Base-by-base conservation (phyloP, 108 stramenopile genomes). In the Cyclostephanos invisitatus region DNA sequence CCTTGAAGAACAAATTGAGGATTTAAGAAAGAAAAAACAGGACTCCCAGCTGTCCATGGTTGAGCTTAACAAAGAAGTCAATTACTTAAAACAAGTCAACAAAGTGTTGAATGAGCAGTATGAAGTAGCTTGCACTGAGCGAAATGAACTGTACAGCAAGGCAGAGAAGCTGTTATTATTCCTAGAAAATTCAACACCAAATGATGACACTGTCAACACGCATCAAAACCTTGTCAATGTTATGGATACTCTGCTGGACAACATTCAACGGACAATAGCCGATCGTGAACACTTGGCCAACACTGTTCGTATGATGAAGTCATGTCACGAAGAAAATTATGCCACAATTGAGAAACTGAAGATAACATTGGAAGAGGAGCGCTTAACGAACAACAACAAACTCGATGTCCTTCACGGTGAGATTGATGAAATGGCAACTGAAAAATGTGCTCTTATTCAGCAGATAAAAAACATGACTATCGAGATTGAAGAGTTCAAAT, bases 401-500 rank as follows among this genome's bases (percentile, higher is more conserved):
- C 24, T 54, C 25, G 53, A 12, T 11, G 22, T 8, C 12, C 53
- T 54, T 12, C 53, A 25, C 24, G 53, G 53, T 17, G 64, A 74
- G 27, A 74, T 71, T 8, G 22, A 57, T 29, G 2, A 2, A 20
- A 25, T 62, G 7, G 47, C 59, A 22, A 38, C 0, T 10, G 44
- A 72, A 53, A 44, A 53, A 15, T 49, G 22, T 21, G 48, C 62
- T 8, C 21, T 32, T 51, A 10, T 51, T 8, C 24, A 57, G 18
- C 40, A 69, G 44, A 62, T 64, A 58, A 20, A 69, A 68, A 36
- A 48, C 37, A 22, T 74, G 59, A 67, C 60, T 1, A 51, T 36
- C 7, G 61, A 65, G 37, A 59, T 74, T 1, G 47, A 18, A 54
- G 53, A 54, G 53, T 27, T 54, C 8, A 9, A 54, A 54, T 24